These are phyloP conservation scores for sunflower (Helianthus annuus) DNA, from an alignment of 129 eudicot genomes.

Conservation along the genomic window HanXRQr2.0-SUNRISE NC_035445.2:52702749-52703248, in stretches of 20 bases:
- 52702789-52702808: conserved; percentile 89
- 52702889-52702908: conserved; percentile 85
- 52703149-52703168: conserved; percentile 34
- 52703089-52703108: not conserved
- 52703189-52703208: conserved; percentile 72
- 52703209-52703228: conserved; percentile 75
- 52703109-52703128: not conserved
- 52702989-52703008: conserved; percentile 69
- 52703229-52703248: conserved; percentile 78
- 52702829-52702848: conserved; percentile 73
- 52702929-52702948: conserved; percentile 67
- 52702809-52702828: conserved; percentile 81
- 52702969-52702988: conserved; percentile 69
- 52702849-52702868: conserved; percentile 93
- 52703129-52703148: not conserved
- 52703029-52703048: conserved; percentile 77
- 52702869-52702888: conserved; percentile 92
- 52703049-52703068: conserved; percentile 80
- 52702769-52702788: conserved; percentile 91
- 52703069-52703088: conserved; percentile 55
- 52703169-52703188: conserved; percentile 74
- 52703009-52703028: conserved; percentile 72
- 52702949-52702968: conserved; percentile 61
- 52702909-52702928: conserved; percentile 46
- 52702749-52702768: conserved; percentile 9